phyloP scores from a whole-genome alignment of 257 asterid species.

The Vinca minor region DNA sequence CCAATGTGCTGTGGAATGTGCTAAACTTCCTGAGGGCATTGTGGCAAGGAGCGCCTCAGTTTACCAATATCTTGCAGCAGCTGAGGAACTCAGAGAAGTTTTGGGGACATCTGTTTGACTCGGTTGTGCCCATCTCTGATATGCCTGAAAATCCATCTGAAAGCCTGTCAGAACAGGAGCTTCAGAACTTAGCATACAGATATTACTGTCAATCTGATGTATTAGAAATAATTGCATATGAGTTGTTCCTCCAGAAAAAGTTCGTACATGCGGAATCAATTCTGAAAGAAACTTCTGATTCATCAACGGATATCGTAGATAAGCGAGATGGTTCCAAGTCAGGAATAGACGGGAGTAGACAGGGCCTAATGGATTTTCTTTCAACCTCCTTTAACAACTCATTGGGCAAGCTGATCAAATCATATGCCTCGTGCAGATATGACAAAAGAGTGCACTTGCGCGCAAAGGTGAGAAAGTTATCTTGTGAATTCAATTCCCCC shows the following conservation, averaged over 20 bases:
- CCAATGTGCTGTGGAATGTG: slow-evolving; percentile 40
- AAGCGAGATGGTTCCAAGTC: slow-evolving; percentile 24
- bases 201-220: slow-evolving; percentile 47
- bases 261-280: slow-evolving; percentile 44
- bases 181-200: slow-evolving; percentile 37
- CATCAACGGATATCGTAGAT: slow-evolving; percentile 27
- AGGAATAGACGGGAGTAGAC: slow-evolving; percentile 23
- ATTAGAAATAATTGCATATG: slow-evolving; percentile 69
- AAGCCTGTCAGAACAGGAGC: slow-evolving; percentile 33
- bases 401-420: slow-evolving; percentile 57
- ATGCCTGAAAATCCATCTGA: slow-evolving; percentile 25
- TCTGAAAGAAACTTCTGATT: slow-evolving; percentile 37
- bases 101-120: slow-evolving; percentile 60
- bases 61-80: slow-evolving; percentile 51
- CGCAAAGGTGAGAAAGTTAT: slow-evolving; percentile 49
- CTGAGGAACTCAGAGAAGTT: slow-evolving; percentile 50
- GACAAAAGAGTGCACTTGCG: slow-evolving; percentile 36
- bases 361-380: slow-evolving; percentile 43
- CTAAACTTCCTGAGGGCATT: slow-evolving; percentile 70
- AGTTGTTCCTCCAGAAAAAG: slow-evolving; percentile 73
- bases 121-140: slow-evolving; percentile 33
- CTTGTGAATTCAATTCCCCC: not conserved
- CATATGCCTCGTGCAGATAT: slow-evolving; percentile 54
- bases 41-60: slow-evolving; percentile 96
- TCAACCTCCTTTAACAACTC: slow-evolving; percentile 55